Evolutionary conservation across 352 stramenopile species (phyloP), one percentile per base, ranked within the genome.

Genomic region (Phytophthora aleatoria): DNA sequence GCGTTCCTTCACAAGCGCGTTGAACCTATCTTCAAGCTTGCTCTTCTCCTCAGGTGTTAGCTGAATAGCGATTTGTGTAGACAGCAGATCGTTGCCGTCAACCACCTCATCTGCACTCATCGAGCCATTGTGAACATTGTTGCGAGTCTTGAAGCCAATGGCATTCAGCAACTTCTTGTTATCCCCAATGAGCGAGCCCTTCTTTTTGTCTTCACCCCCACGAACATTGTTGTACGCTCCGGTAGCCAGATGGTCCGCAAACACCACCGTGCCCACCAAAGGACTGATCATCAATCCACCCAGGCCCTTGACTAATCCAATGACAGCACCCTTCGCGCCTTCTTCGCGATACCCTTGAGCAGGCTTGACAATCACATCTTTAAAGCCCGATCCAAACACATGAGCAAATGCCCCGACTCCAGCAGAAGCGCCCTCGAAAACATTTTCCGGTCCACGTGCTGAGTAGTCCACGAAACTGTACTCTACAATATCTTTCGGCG

Each of bases 231-330:
- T 93, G 60, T 89, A 83, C 11, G 71, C 65, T 13, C 84, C 82
- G n/a, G 80, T 89, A 6, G 69, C 82, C 27, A 93, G 58, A 47
- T 89, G 80, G 41, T 91, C 81, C 3, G 82, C 81, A 64, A 93
- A 87, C 10, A 90, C 59, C 1, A 77, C 77, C 0, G 73, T 82
- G 3, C 84, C 84, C 24, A 87, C 61, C 15, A 91, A 64, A 1
- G 82, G 84, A 27, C 69, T 74, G 30, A 87, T 80, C 35, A 91
- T 64, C 3, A 93, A 54, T 4, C 73, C 73, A 33, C 72, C 70
- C 8, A 90, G 20, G 3, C 82, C 84, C 49, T 89, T 90, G 9
- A 71, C 77, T 1, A 91, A 28, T 0, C 84, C 84, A 20, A 89
- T 79, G 1, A 86, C 73, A 42, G 84, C 84, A 13, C 84, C 84